These are phyloP conservation scores for Verbena officinalis DNA, from an alignment of 257 asterid species.

Conservation along the genomic window DNA sequence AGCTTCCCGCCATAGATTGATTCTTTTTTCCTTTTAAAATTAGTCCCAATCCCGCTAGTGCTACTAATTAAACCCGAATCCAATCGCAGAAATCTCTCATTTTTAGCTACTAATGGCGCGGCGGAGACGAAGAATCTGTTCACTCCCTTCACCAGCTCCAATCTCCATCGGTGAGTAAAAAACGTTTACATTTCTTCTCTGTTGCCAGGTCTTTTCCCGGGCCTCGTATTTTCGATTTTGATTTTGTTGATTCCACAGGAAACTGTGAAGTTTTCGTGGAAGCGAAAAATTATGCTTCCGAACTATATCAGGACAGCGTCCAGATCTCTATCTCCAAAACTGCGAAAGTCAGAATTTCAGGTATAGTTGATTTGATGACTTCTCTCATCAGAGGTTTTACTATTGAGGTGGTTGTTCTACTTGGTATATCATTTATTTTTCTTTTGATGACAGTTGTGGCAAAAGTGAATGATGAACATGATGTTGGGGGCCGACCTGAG, in stretches of 20 bases:
- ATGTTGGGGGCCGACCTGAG: slow-evolving; percentile 25
- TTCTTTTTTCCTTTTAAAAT: slow-evolving; percentile 1
- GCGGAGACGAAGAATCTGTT: slow-evolving; percentile 41
- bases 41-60: not conserved
- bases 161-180: slow-evolving; percentile 54
- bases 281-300: slow-evolving; percentile 53
- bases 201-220: not conserved
- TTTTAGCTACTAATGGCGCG: slow-evolving; percentile 53
- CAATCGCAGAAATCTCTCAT: not conserved
- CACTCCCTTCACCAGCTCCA: slow-evolving; percentile 47
- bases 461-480: slow-evolving; percentile 27
- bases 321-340: slow-evolving; percentile 54
- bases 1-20: slow-evolving; percentile 35
- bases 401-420: not conserved
- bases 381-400: no score
- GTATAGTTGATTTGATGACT: slow-evolving; percentile 30
- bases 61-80: not conserved
- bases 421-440: not conserved
- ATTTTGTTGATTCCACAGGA: slow-evolving; percentile 42
- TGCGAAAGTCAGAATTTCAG: slow-evolving; percentile 54
- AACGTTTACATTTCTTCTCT: not conserved
- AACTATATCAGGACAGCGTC: slow-evolving; percentile 43
- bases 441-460: slow-evolving; percentile 48
- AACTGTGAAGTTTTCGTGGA: slow-evolving; percentile 69
- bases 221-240: not conserved